Base-by-base conservation (phyloP, 192 early-diverging fungal genomes). In the Coemansia sp. region DNA sequence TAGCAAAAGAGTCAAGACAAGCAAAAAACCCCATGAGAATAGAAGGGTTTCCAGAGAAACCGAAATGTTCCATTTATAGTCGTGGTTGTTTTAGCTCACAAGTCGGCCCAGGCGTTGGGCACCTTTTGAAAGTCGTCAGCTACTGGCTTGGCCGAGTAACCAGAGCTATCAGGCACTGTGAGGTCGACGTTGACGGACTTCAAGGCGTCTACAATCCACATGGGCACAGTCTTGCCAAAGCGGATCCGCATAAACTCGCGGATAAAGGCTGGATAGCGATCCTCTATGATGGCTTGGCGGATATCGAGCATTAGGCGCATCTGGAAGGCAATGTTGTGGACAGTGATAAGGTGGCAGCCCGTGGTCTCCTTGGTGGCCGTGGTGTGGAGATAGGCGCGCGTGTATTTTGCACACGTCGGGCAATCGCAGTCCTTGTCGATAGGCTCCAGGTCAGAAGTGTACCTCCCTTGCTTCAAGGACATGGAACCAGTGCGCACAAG, bases 251-350 rank as follows among this genome's bases (percentile, higher is more conserved):
- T 89, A 73, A 91, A 93, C 58, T 79, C 65, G 65, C 88, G 85
- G 59, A 93, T 82, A 65, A 85, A 91, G 48, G 70, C 65, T 9
- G 93, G 93, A 71, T 86, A 93, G 31, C 77, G 62, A 67, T 91
- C 88, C 20, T 88, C 80, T 18, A 85, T 74, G 43, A 94, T 92
- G 23, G 87, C 86, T 34, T 76, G 70, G 60, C 90, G 88, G 63
- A 94, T 91, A 64, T 87, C 86, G 38, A 83, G 70, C 93, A 94
- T 94, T 50, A 94, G 65, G 13, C 89, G 84, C 81, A 94, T 84
- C 70, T 94, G 93, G 83, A 86, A 94, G 3, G 91, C 89, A 33
- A 92, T 87, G 70, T 94, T 94, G 73, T 94, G 93, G 53, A 93
- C 73, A 18, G 90, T 87, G 34, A 94, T 75, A 70, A 94, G 77